Evolutionary conservation across 495 filamentous ascomycete species (phyloP).

Genomic region (Aspergillus asperescens): DNA sequence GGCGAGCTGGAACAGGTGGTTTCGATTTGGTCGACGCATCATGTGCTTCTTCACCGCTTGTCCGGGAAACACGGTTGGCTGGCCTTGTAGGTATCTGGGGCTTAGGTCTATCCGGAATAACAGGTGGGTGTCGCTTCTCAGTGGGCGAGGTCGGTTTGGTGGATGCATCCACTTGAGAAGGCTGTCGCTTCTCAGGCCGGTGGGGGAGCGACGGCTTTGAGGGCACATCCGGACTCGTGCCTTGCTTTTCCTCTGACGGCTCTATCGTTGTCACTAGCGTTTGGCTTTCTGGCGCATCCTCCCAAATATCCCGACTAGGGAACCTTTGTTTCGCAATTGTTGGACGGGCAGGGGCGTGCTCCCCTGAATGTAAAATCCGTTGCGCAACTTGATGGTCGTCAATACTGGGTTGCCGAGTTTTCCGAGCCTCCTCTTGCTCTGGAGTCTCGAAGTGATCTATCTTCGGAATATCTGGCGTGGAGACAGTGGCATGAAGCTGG

Average conservation of each 20-base stretch:
- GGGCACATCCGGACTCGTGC: conserved; percentile 35
- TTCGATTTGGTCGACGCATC: conserved; percentile 52
- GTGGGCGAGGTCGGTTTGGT: conserved; percentile 34
- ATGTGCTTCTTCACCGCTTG: conserved; percentile 24
- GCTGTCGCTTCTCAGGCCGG: conserved; percentile 39
- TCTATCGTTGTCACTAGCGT: conserved; percentile 75
- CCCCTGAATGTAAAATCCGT: conserved; percentile 33
- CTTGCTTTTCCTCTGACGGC: conserved; percentile 49
- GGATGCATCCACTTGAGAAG: conserved; percentile 30
- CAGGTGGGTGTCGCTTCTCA: conserved; percentile 48
- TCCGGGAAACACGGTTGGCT: conserved; percentile 45
- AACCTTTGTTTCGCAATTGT: conserved; percentile 64
- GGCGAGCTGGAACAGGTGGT: conserved; percentile 75
- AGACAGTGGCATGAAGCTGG: conserved; percentile 77
- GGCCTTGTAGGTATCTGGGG: conserved; percentile 72
- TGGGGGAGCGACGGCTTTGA: conserved; percentile 41
- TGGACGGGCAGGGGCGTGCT: conserved; percentile 46
- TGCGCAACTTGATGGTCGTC: conserved; percentile 44
- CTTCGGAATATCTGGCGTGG: conserved; percentile 60
- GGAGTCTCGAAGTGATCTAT: conserved; percentile 48
- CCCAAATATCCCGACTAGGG: conserved; percentile 94
- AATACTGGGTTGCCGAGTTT: conserved; percentile 41
- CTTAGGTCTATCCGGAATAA: conserved; percentile 69
- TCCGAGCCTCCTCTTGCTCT: conserved; percentile 51
- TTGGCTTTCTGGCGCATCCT: conserved; percentile 83